A percentile compares a stretch with the other conserved stretches of the same genome.
Evolutionary conservation across 345 rosid species (phyloP).

Genomic region (Salix suchowensis): DNA sequence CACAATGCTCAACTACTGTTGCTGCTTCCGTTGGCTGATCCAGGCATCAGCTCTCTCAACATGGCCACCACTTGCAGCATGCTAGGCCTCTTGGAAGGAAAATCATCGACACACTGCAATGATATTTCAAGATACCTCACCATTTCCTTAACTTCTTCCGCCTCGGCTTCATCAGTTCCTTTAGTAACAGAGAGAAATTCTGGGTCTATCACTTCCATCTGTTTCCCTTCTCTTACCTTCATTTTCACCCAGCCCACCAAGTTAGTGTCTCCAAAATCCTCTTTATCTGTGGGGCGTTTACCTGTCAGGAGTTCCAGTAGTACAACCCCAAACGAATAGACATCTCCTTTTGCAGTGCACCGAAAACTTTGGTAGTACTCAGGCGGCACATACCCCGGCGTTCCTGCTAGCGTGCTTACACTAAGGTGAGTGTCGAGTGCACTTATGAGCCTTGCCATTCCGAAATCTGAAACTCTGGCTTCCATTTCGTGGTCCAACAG

Average conservation of each 20-base stretch:
- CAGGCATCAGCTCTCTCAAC: conserved; percentile 71
- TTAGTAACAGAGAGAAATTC: conserved; percentile 48
- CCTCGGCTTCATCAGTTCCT: conserved; percentile 49
- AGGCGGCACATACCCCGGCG: conserved; percentile 94
- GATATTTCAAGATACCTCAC: conserved; percentile 72
- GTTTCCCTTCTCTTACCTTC: conserved; percentile 77
- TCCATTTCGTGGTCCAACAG: conserved; percentile 89
- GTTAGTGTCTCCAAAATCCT: conserved; percentile 96
- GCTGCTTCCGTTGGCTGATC: conserved; percentile 53
- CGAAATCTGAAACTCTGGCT: conserved; percentile 91
- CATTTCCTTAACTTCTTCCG: conserved; percentile 69
- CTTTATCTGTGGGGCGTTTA: conserved; percentile 88
- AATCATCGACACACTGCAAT: conserved; percentile 81
- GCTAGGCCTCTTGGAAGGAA: conserved; percentile 76
- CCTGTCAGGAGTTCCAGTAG: conserved; percentile 85
- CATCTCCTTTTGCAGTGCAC: conserved; percentile 93
- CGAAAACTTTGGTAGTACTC: conserved; percentile 96
- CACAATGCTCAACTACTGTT: conserved; percentile 38
- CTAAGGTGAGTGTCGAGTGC: conserved; percentile 95
- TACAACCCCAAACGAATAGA: conserved; percentile 86
- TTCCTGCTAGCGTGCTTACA: conserved; percentile 91
- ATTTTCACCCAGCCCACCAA: conserved; percentile 94
- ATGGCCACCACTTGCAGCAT: conserved; percentile 90
- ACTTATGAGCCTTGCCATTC: conserved; percentile 95
- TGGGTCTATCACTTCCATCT: conserved; percentile 85